Evolutionary conservation across 1,139 yeast species (phyloP).

Genomic region (Sugiyamaella paludigena): DNA sequence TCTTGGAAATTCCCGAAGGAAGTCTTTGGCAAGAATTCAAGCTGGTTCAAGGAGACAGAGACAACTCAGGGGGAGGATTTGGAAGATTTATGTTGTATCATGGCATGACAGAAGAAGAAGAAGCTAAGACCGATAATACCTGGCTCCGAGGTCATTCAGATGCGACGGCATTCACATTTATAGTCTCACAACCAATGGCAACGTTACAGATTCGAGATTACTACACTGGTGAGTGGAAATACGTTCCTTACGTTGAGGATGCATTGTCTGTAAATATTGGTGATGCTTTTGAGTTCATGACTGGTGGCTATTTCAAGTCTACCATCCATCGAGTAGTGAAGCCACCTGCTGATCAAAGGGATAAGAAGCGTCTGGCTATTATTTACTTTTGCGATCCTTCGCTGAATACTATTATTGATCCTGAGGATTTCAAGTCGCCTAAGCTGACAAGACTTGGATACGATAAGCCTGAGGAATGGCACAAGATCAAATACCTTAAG

Average conservation of each 20-base stretch:
- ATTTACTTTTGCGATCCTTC: conserved; percentile 47
- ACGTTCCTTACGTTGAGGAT: conserved; percentile 46
- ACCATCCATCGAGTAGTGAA: conserved; percentile 47
- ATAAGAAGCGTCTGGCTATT: conserved; percentile 43
- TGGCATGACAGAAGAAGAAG: conserved; percentile 36
- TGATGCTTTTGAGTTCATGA: conserved; percentile 48
- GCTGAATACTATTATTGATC: conserved; percentile 39
- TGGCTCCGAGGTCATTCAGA: conserved; percentile 55
- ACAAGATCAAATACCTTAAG: conserved; percentile 38
- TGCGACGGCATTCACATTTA: conserved; percentile 48
- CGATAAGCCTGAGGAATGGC: conserved; percentile 42
- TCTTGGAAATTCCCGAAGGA: conserved; percentile 46
- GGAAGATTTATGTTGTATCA: conserved; percentile 46
- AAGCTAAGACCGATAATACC: conserved; percentile 36
- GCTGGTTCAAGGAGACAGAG: conserved; percentile 31
- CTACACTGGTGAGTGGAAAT: conserved; percentile 47
- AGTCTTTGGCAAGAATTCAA: conserved; percentile 39
- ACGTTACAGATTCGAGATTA: conserved; percentile 50
- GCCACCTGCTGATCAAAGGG: conserved; percentile 46
- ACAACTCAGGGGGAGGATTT: conserved; percentile 42
- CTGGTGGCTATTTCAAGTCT: conserved; percentile 50
- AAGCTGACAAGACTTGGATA: conserved; percentile 32
- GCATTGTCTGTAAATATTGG: conserved; percentile 51
- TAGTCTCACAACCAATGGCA: conserved; percentile 48
- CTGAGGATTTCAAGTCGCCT: conserved; percentile 43